These are phyloP conservation scores for Thielaviopsis musarum DNA, from an alignment of 2,329 filamentous ascomycete genomes.

Conservation along the genomic window DNA sequence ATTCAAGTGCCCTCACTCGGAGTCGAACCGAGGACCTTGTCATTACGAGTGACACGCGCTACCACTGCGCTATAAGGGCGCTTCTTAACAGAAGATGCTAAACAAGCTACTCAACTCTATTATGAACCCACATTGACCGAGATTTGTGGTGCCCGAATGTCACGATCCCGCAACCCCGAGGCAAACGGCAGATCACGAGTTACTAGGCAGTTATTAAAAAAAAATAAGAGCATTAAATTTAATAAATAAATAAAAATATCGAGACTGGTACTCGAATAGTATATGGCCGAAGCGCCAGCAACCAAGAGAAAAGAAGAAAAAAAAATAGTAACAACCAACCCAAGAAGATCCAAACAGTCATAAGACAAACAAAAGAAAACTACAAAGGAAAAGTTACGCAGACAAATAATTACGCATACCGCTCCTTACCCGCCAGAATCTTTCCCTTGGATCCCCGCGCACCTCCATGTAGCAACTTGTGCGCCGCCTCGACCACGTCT, in stretches of 20 bases:
- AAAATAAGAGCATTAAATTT: too few species aligned
- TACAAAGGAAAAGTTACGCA: background rate
- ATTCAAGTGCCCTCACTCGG: constrained; percentile 18
- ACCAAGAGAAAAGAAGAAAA: background rate
- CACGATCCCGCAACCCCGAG: too few species aligned
- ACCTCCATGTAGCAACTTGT: background rate
- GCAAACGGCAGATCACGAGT: too few species aligned
- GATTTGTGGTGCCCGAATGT: too few species aligned
- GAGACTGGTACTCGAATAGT: background rate
- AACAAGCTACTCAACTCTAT: too few species aligned
- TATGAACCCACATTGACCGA: too few species aligned
- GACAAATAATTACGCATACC: background rate
- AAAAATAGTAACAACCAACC: background rate
- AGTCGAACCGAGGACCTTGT: constrained; percentile 23
- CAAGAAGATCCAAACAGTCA: background rate
- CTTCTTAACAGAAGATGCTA: too few species aligned
- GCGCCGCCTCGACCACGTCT: constrained; percentile 1
- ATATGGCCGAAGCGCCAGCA: too few species aligned
- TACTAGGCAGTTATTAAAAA: too few species aligned
- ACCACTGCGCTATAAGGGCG: constrained; percentile 22
- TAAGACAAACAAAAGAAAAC: background rate
- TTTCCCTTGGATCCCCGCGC: background rate
- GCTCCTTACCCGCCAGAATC: background rate
- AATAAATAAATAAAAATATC: background rate
- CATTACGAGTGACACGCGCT: constrained; percentile 23